A percentile compares a stretch with the other conserved stretches of the same genome.
Evolutionary conservation across 2,329 filamentous ascomycete species (phyloP).

Genomic region (Diaporthe destruens): DNA sequence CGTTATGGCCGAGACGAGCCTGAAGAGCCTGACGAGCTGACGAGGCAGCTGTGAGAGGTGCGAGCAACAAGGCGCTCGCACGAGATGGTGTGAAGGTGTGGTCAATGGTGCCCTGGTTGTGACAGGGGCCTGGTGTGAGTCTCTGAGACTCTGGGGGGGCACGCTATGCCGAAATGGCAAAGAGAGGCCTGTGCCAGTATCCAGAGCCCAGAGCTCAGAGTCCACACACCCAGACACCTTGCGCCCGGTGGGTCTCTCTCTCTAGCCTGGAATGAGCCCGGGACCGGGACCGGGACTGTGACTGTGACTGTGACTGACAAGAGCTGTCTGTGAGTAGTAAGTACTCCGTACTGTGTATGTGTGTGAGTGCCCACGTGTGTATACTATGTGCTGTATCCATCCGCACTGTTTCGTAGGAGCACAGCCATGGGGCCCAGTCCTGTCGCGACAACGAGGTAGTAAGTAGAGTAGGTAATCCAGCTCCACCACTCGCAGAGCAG

Average conservation of each 20-base stretch:
- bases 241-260: constrained; percentile 24
- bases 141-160: constrained; percentile 23
- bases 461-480: too few relatives aligned
- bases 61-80: constrained; percentile 6
- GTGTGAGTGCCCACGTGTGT: too few relatives aligned
- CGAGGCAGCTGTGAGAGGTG: constrained; percentile 1
- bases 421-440: too few relatives aligned
- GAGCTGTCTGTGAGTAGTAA: too few relatives aligned
- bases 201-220: constrained; percentile 16
- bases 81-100: constrained; percentile 29
- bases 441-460: constrained; percentile 16
- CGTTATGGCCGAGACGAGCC: constrained; percentile 8
- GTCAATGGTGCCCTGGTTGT: constrained; percentile 39
- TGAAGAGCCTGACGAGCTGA: background rate
- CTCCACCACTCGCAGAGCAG: constrained; percentile 1
- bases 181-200: constrained; percentile 23
- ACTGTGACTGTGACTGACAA: background rate
- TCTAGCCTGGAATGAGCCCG: constrained; percentile 11
- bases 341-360: too few relatives aligned
- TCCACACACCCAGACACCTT: constrained; percentile 17
- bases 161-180: constrained; percentile 35
- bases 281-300: constrained; percentile 9
- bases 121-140: constrained; percentile 36
- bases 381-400: background rate
- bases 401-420: background rate